These are phyloP conservation scores for Populus deltoides DNA, from an alignment of 345 rosid species.

Conservation along the genomic window DNA sequence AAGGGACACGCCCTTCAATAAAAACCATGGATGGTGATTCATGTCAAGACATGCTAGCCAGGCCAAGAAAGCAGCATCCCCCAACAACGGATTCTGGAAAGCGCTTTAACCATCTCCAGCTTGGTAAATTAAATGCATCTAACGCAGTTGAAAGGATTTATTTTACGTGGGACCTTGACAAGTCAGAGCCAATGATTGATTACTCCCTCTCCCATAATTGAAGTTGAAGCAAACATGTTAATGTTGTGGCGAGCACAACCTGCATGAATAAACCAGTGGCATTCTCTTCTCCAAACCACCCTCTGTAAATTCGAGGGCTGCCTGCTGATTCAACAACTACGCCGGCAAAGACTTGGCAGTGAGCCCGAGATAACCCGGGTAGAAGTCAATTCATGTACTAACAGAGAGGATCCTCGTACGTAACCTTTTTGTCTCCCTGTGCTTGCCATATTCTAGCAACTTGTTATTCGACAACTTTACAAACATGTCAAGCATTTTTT, in stretches of 20 bases:
- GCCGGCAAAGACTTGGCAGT: neutral
- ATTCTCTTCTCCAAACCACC: neutral
- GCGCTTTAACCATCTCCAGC: too few relatives aligned
- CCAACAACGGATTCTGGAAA: too few relatives aligned
- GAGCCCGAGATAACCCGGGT: neutral
- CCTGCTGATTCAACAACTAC: neutral
- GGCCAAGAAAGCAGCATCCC: too few relatives aligned
- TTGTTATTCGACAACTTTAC: neutral
- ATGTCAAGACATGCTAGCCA: too few relatives aligned
- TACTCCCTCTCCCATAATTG: neutral
- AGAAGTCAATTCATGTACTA: neutral
- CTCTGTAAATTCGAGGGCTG: neutral
- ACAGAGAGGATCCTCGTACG: neutral
- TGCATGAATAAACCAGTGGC: neutral
- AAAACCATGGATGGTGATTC: too few relatives aligned
- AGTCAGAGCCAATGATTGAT: neutral
- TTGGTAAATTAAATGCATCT: too few relatives aligned
- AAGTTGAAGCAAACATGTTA: neutral
- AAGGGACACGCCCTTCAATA: too few relatives aligned
- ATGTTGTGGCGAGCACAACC: neutral
- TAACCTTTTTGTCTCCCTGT: neutral
- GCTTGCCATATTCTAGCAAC: neutral
- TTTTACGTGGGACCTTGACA: neutral
- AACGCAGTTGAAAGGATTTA: too few relatives aligned
- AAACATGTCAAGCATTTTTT: neutral